Percentiles rank a stretch among this genome's conserved stretches.
Evolutionary conservation across 305 asterid species (phyloP).

Genomic region (Ajuga reptans): DNA sequence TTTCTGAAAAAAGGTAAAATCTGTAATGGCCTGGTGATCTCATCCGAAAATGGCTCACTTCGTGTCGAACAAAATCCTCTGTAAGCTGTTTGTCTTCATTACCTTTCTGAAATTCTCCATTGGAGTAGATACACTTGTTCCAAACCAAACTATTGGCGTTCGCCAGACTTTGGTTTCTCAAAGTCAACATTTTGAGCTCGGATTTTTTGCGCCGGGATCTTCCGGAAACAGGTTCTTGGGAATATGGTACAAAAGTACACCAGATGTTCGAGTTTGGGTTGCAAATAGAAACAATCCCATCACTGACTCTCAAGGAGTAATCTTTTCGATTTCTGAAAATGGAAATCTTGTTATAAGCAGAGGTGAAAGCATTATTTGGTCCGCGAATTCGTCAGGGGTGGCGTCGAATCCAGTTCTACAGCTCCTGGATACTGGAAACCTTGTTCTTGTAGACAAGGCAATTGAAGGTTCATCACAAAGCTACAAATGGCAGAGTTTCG

Average conservation of each 20-base stretch:
- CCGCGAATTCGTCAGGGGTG: not conserved
- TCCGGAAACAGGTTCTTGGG: not conserved
- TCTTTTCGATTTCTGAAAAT: not conserved
- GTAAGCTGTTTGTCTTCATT: too few relatives aligned
- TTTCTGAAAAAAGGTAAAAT: not conserved
- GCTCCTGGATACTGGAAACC: conserved; percentile 18
- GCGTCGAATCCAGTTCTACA: conserved; percentile 4
- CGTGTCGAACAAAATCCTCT: too few relatives aligned
- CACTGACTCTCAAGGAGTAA: not conserved
- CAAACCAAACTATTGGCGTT: conserved; percentile 4
- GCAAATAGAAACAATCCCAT: conserved; percentile 18
- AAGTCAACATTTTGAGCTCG: conserved; percentile 12
- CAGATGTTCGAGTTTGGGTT: conserved; percentile 13
- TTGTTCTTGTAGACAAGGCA: not conserved
- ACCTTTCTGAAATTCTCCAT: not conserved
- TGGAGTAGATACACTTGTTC: conserved; percentile 6
- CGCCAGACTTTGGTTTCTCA: conserved; percentile 19
- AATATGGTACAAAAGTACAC: conserved; percentile 15
- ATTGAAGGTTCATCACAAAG: not conserved
- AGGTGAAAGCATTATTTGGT: not conserved
- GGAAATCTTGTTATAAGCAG: conserved; percentile 17
- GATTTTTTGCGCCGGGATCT: conserved; percentile 13
- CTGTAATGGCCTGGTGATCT: too few relatives aligned
- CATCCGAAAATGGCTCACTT: too few relatives aligned
- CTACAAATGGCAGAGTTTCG: conserved; percentile 21